phyloP scores from a whole-genome alignment of 257 asterid species.

The Vinca minor region DNA sequence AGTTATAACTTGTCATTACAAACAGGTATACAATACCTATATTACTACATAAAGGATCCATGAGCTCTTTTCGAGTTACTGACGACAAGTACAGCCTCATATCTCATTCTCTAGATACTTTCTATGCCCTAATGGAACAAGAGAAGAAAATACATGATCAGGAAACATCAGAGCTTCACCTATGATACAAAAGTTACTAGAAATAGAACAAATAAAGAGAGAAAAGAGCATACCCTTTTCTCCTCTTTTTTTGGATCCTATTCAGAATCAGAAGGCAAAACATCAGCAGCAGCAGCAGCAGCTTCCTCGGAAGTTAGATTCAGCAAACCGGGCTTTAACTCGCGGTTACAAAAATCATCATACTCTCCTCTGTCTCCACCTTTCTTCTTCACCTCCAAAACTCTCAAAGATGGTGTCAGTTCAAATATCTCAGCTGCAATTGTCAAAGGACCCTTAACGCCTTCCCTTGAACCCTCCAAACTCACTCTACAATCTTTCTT shows the following conservation, averaged over 20 bases:
- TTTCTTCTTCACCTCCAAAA: constrained; percentile 81
- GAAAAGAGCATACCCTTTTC: constrained; percentile 26
- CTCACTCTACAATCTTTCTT: constrained; percentile 83
- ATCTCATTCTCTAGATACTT: constrained; percentile 24
- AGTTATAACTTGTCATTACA: neutral
- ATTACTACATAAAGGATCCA: neutral
- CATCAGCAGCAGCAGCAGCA: constrained; percentile 20
- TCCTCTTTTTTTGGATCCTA: constrained; percentile 26
- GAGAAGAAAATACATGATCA: no score
- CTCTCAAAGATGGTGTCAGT: constrained; percentile 74
- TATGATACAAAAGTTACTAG: constrained; percentile 15
- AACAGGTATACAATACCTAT: neutral
- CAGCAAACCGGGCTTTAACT: constrained; percentile 62
- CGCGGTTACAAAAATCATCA: constrained; percentile 64
- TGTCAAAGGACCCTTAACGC: constrained; percentile 86
- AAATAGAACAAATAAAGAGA: constrained; percentile 12
- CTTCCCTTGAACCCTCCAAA: constrained; percentile 71
- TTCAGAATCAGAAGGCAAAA: constrained; percentile 56
- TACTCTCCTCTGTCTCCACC: constrained; percentile 72
- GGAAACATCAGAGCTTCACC: constrained; percentile 22
- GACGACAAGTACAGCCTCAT: constrained; percentile 11
- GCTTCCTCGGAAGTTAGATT: constrained; percentile 37
- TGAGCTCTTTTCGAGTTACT: constrained; percentile 9
- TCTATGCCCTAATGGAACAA: constrained; percentile 18
- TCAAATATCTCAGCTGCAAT: constrained; percentile 91